Evolutionary conservation across 495 filamentous ascomycete species (phyloP).

Genomic region (Aspergillus coremiiformis): DNA sequence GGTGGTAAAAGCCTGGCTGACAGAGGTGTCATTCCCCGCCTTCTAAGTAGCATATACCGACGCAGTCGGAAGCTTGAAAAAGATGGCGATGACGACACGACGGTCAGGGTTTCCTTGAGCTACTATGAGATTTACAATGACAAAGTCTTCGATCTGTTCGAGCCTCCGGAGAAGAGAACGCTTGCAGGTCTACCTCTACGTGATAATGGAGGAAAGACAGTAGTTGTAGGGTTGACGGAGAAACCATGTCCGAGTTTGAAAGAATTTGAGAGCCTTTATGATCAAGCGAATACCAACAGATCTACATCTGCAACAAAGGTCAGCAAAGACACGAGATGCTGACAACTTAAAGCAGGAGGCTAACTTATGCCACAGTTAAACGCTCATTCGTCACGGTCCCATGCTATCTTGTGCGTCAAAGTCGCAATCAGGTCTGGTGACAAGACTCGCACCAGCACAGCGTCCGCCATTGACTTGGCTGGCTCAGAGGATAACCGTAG

Average conservation of each 20-base stretch:
- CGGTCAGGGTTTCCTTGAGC: constrained; percentile 70
- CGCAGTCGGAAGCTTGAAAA: constrained; percentile 80
- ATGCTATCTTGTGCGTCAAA: constrained; percentile 89
- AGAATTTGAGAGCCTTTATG: constrained; percentile 88
- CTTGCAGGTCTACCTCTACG: constrained; percentile 76
- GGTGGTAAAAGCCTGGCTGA: constrained; percentile 85
- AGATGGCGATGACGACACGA: constrained; percentile 66
- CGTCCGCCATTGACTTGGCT: constrained; percentile 92
- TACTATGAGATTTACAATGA: constrained; percentile 99
- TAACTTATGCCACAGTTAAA: constrained; percentile 54
- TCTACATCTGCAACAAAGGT: constrained; percentile 88
- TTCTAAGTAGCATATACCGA: constrained; percentile 82
- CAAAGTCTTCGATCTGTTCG: constrained; percentile 89
- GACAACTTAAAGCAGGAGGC: neutral
- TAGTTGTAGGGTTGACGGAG: constrained; percentile 87
- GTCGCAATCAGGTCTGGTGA: constrained; percentile 66
- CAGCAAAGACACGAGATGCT: neutral
- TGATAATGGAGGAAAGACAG: constrained; percentile 82
- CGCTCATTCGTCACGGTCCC: constrained; percentile 85
- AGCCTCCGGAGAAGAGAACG: constrained; percentile 83
- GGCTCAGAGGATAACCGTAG: constrained; percentile 93
- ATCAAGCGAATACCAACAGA: constrained; percentile 88
- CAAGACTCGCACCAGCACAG: constrained; percentile 67
- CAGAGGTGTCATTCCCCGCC: constrained; percentile 80
- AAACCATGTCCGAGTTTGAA: constrained; percentile 76